Evolutionary conservation across 345 rosid genomes (phyloP), one percentile per base, ranked within the genome.

Genomic region (Brassica rapa): DNA sequence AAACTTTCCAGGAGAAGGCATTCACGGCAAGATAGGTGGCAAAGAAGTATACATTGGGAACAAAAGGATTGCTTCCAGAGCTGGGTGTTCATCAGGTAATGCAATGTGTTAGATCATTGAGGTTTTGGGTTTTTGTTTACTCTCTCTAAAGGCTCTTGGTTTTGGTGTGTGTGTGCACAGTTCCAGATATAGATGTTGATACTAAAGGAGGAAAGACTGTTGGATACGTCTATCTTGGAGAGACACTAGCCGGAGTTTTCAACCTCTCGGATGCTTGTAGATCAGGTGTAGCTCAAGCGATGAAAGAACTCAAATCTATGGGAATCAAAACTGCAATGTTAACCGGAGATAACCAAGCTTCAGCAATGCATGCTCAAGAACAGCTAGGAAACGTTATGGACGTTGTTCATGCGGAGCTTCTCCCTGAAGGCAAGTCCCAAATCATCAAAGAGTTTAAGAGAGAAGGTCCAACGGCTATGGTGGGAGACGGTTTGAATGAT

Each of bases 401-500:
- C 2, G 66, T 53, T 29, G 88, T 95, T 37, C 83, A 83, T 12
- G 83, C 97, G 1, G 97, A 93, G 60, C 94, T 95, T 73, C 83
- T 93, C 60, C 99, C 99, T 0, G 89, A 91, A 80, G 96, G 86
- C 39, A 95, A 95, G 80, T 87, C 83, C 0, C 80, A 75, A 73
- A 87, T 91, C 33, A 81, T 95, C 53, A 15, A 75, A 51, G 82
- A 53, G 29, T 89, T 87, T 14, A 81, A 89, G 83, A 72, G 65
- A 41, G 78, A 77, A 51, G 98, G 97, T 5, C 66, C 82, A 79
- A 89, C 94, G 0, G 89, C 83, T 2, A 95, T 93, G 99, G 84
- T 91, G 19, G 99, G 98, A 65, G 98, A 95, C 72, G 99, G 97
- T 1, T 21, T 95, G 8, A 95, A 95, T 14, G 99, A 95, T 74